Evolutionary conservation across 2,329 filamentous ascomycete species (phyloP), one percentile per base, ranked within the genome.

Genomic region (Pyricularia sp.): DNA sequence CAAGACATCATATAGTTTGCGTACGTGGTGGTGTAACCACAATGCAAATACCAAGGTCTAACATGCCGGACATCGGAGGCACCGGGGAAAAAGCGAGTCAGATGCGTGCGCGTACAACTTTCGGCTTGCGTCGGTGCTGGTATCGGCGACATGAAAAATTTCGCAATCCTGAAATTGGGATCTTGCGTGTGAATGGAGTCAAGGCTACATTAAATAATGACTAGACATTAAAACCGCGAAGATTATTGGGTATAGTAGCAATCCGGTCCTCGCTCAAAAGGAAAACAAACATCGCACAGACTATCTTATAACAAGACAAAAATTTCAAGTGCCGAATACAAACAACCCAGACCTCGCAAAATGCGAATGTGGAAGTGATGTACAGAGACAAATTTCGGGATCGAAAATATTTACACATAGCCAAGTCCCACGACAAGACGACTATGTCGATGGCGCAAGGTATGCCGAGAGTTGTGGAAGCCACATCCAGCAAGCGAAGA

Each of bases 401-500:
- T 50, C 17, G 9, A 33, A 9, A 33, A 33, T 7, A 33, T 14
- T 36, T 36, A n/a, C 33, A 36, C 10, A 36, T 11, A 36, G 33
- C 33, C 33, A 36, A 36, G 33, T 36, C 31, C 5, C 12, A 36
- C 11, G 33, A 36, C 33, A 36, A 36, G 33, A 36, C 33, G 33
- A n/a, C 58, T 61, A 61, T 12, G 14, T 26, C 58, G 25, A 61
- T 25, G 12, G 58, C 58, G 20, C 23, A 12, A 67, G 23, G n/a
- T 61, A 59, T 14, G 14, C 42, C 3, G 36, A 59, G 31, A 75
- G 58, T 66, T 75, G 73, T 26, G 70, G 72, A 68, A 76, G 73
- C 76, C 79, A 81, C 2, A 78, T 67, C 78, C 77, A 81, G n/a
- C 76, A 79, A 28, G 78, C 75, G 0, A 81, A 30, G 10, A 82